Evolutionary conservation across 2,329 filamentous ascomycete species (phyloP).

Genomic region (Colletotrichum orchidophilum): DNA sequence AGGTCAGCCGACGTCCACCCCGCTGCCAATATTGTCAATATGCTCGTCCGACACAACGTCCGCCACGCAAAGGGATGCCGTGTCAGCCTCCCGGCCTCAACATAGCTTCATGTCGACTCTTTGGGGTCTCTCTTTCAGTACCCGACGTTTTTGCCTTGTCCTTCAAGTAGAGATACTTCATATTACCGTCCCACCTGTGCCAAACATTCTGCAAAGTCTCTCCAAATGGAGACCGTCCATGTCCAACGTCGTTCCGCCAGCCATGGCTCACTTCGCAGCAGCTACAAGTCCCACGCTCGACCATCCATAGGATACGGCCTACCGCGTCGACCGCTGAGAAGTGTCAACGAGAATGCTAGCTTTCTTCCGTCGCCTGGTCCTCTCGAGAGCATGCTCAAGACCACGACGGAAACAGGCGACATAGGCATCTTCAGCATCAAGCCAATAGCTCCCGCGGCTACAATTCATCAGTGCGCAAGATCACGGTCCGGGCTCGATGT

Average conservation of each 20-base stretch:
- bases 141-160: background rate
- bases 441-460: conserved; percentile 46
- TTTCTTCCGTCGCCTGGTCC: conserved; percentile 61
- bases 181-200: conserved; percentile 13
- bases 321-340: conserved; percentile 52
- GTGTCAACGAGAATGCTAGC: conserved; percentile 53
- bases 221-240: conserved; percentile 42
- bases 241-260: conserved; percentile 48
- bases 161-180: conserved; percentile 17
- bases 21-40: background rate
- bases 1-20: background rate
- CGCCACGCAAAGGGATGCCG: background rate
- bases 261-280: conserved; percentile 49
- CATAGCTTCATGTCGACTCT: conserved; percentile 27
- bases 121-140: background rate
- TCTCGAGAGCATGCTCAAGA: conserved; percentile 72
- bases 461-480: conserved; percentile 42
- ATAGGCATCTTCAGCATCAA: conserved; percentile 69
- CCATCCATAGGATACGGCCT: conserved; percentile 25
- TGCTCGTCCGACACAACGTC: background rate
- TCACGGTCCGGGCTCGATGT: conserved; percentile 42
- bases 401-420: conserved; percentile 72
- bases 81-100: conserved; percentile 2
- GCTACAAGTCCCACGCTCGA: conserved; percentile 42
- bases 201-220: background rate